These are phyloP conservation scores for Geosmithia morbida DNA, from an alignment of 2,329 filamentous ascomycete genomes.

Conservation along the genomic window DNA sequence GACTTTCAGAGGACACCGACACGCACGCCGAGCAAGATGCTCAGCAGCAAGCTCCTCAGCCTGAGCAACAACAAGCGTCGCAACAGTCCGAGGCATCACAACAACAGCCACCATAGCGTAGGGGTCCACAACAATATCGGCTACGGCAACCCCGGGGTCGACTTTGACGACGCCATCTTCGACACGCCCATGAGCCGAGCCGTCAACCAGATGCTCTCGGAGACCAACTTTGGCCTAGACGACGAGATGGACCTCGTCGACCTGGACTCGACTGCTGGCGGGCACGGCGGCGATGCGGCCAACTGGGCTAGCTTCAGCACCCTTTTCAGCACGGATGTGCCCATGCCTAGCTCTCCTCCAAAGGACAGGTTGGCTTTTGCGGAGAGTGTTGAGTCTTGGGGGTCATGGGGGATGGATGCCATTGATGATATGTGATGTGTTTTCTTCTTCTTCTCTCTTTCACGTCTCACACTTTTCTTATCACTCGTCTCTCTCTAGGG, in stretches of 20 bases:
- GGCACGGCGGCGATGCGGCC: neutral
- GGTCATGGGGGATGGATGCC: neutral
- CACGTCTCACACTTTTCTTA: too few relatives aligned
- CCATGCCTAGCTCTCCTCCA: constrained; percentile 34
- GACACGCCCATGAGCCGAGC: constrained; percentile 48
- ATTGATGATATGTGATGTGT: too few relatives aligned
- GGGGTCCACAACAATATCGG: neutral
- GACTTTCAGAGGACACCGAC: constrained; percentile 31
- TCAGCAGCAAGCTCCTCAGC: constrained; percentile 13
- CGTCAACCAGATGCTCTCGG: constrained; percentile 48
- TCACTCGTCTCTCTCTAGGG: too few relatives aligned
- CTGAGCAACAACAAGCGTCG: constrained; percentile 14
- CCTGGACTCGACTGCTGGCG: neutral
- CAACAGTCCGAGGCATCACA: constrained; percentile 25
- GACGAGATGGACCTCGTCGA: constrained; percentile 27
- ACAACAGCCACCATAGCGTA: constrained; percentile 7
- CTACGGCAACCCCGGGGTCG: constrained; percentile 3
- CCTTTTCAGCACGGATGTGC: constrained; percentile 30
- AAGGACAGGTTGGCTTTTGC: neutral
- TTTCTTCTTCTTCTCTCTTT: too few relatives aligned
- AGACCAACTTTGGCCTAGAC: constrained; percentile 23
- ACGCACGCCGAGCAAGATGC: constrained; percentile 26
- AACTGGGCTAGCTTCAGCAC: constrained; percentile 7
- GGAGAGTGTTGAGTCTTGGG: neutral
- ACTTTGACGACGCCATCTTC: constrained; percentile 19